These are phyloP conservation scores for Colletotrichum falcatum DNA, from an alignment of 2,329 filamentous ascomycete species.

Conservation along the genomic window DNA sequence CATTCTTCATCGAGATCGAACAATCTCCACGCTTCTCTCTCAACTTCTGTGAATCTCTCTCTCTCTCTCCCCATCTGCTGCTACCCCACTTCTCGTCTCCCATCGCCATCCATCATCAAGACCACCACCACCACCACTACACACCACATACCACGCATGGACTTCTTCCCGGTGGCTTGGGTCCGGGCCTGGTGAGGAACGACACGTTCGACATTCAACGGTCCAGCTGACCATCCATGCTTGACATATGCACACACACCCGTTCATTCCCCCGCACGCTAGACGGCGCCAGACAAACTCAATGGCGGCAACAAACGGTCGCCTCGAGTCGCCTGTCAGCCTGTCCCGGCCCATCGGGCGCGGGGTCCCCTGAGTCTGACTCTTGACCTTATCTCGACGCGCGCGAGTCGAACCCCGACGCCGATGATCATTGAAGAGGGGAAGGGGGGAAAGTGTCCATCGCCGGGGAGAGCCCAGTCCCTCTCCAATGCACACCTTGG, in stretches of 20 bases:
- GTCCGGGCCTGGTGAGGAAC: neutral
- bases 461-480: constrained; percentile 10
- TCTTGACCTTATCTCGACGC: constrained; percentile 8
- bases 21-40: neutral
- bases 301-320: constrained; percentile 10
- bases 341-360: constrained; percentile 7
- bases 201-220: neutral
- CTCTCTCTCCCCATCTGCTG: neutral
- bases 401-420: constrained; percentile 1
- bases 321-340: constrained; percentile 3
- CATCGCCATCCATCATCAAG: neutral
- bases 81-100: neutral
- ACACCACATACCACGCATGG: constrained; percentile 10
- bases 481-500: neutral
- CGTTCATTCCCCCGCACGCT: constrained; percentile 14
- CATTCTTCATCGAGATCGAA: neutral
- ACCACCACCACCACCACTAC: neutral
- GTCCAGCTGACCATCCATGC: constrained; percentile 9
- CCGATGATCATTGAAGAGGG: neutral
- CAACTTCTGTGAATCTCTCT: neutral
- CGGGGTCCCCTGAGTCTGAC: constrained; percentile 2
- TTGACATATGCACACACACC: constrained; percentile 4
- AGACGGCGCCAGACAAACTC: constrained; percentile 14
- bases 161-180: constrained; percentile 22
- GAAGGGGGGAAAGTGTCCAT: neutral